A percentile compares a stretch with the other conserved stretches of the same genome.
These are phyloP conservation scores for Sambucus nigra DNA, from an alignment of 129 eudicot genomes.

Conservation along the genomic window DNA sequence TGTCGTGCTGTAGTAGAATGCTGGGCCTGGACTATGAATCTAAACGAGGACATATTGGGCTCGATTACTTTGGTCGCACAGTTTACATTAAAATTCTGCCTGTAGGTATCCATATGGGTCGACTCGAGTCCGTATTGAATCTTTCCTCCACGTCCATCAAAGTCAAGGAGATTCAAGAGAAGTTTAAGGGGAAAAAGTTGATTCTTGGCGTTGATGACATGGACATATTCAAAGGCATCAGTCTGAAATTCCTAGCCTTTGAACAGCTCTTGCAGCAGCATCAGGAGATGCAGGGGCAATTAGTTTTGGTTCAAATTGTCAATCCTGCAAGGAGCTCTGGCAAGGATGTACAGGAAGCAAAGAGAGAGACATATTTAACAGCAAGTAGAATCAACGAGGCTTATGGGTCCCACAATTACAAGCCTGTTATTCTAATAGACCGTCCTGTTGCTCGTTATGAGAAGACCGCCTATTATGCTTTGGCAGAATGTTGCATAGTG, in stretches of 20 bases:
- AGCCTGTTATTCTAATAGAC: constrained; percentile 64
- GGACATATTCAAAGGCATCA: constrained; percentile 85
- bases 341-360: constrained; percentile 79
- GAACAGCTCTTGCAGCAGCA: constrained; percentile 51
- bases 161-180: constrained; percentile 53
- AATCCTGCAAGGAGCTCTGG: constrained; percentile 88
- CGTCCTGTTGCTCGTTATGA: constrained; percentile 65
- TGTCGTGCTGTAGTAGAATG: constrained; percentile 87
- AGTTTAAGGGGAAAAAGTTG: constrained; percentile 50
- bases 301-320: constrained; percentile 71
- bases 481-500: constrained; percentile 82
- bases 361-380: constrained; percentile 56
- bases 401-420: constrained; percentile 47
- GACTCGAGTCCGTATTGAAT: constrained; percentile 52
- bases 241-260: constrained; percentile 65
- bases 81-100: constrained; percentile 77
- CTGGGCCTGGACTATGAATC: constrained; percentile 76
- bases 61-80: constrained; percentile 82
- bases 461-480: constrained; percentile 74
- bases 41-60: constrained; percentile 76
- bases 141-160: constrained; percentile 50
- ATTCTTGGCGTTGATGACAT: constrained; percentile 89
- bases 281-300: constrained; percentile 29
- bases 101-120: constrained; percentile 75
- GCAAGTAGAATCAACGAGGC: constrained; percentile 53